These are phyloP conservation scores for Dactylellina leptospora DNA, from an alignment of 2,329 filamentous ascomycete genomes.

Conservation along the genomic window DNA sequence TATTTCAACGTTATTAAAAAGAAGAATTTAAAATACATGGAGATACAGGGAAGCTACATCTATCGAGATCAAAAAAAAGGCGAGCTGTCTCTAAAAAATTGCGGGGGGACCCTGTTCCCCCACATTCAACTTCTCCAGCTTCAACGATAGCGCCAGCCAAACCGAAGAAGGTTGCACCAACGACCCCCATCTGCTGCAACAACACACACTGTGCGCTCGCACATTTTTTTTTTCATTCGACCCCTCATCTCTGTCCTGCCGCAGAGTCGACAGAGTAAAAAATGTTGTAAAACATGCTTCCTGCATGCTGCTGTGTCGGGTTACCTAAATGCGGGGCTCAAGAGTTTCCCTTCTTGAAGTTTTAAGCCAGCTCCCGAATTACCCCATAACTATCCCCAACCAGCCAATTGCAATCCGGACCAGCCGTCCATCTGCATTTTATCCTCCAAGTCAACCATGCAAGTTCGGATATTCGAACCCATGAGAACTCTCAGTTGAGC, in stretches of 20 bases:
- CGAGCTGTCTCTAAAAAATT: slow-evolving; percentile 33
- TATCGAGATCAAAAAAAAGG: slow-evolving; percentile 21
- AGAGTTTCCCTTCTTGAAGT: slow-evolving; percentile 12
- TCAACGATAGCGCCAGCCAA: neutral
- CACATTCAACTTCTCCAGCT: slow-evolving; percentile 38
- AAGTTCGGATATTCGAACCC: slow-evolving; percentile 16
- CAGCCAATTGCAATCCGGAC: slow-evolving; percentile 24
- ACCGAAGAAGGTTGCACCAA: slow-evolving; percentile 15
- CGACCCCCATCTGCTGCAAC: slow-evolving; percentile 38
- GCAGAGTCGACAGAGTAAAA: slow-evolving; percentile 10
- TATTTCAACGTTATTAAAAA: slow-evolving; percentile 10
- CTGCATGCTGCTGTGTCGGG: slow-evolving; percentile 45
- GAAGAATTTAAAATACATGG: slow-evolving; percentile 16
- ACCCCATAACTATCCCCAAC: slow-evolving; percentile 1
- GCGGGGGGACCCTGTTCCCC: slow-evolving; percentile 50
- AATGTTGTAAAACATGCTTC: slow-evolving; percentile 27
- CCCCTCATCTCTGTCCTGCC: slow-evolving; percentile 42
- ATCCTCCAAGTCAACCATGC: slow-evolving; percentile 7
- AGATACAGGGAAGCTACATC: slow-evolving; percentile 18
- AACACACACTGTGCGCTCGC: slow-evolving; percentile 12
- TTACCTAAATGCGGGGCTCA: slow-evolving; percentile 48
- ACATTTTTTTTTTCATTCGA: slow-evolving; percentile 12
- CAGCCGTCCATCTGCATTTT: slow-evolving; percentile 9
- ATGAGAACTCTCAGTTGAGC: slow-evolving; percentile 15
- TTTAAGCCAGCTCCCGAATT: slow-evolving; percentile 36